Base-by-base conservation (phyloP, 2,329 filamentous ascomycete species). In the Tolypocladium nubicola region DNA sequence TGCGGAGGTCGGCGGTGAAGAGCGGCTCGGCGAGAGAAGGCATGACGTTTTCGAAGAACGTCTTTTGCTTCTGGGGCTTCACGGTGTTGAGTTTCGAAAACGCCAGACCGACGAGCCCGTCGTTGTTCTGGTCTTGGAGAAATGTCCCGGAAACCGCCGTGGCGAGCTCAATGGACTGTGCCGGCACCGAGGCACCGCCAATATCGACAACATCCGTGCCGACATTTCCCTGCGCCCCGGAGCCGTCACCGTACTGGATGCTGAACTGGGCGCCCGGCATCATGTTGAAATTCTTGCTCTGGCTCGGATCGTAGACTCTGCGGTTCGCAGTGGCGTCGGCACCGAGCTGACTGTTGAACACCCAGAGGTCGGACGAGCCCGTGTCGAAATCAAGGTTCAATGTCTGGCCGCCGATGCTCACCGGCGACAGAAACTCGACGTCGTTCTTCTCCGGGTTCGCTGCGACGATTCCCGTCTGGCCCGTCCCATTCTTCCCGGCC, bases 301-400 rank as follows among this genome's bases (percentile, higher is more conserved):
- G 62, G 16, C 60, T 57, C 4, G 73, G 67, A 61, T 77, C 68
- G 62, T 67, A 78, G 30, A 73, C 55, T 11, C 63, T 64, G 70
- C 88, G 87, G 43, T 77, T 77, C 35, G 67, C 65, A 41, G 75
- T 76, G 52, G 74, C 61, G 6, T 66, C 58, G 1, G 72, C 56
- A 1, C 78, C 66, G 41, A 89, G 78, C 56, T 78, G 68, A 19
- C 81, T 83, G 73, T 81, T 87, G 74, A 90, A 87, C 26, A 87
- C 81, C 87, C 86, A 90, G 74, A 89, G 77, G 70, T 90, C 87
- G 14, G 87, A 81, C 2, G 86, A 89, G 57, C 87, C 87, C n/a
- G 85, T 87, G 70, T 90, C 87, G 66, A 90, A 88, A 68, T 89
- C 83, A 67, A 90, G 73, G 65, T 84, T 82, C 58, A 90, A 65